Evolutionary conservation across 495 filamentous ascomycete species (phyloP), one percentile per base, ranked within the genome.

Genomic region (Lichenothelia convexa): DNA sequence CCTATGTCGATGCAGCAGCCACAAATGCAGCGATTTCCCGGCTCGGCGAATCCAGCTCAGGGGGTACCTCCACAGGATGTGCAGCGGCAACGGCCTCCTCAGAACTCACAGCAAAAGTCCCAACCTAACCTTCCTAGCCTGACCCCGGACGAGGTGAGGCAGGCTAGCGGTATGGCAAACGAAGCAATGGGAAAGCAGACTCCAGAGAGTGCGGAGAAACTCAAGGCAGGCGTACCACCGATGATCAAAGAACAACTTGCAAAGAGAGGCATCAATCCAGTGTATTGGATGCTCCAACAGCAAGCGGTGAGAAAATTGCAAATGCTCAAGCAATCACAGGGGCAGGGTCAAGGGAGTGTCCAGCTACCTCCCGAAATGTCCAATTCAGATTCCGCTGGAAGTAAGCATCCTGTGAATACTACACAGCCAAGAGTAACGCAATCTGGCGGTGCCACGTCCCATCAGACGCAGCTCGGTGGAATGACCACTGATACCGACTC

Each of bases 1-100:
- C 63, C 62, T 2, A 56, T 70, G 24, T 54, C 62, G 22, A 62
- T 59, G 35, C 59, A 60, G 31, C 56, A 53, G 18, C 57, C 61
- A 53, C 19, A 34, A 22, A 32, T 35, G 16, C n/a, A n/a, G n/a
- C n/a, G n/a, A n/a, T n/a, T n/a, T n/a, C n/a, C n/a, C n/a, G n/a
- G n/a, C n/a, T n/a, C n/a, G n/a, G n/a, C n/a, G n/a, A n/a, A n/a
- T n/a, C n/a, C n/a, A n/a, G n/a, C n/a, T n/a, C n/a, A n/a, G n/a
- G n/a, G n/a, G n/a, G n/a, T n/a, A 44, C 44, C 1, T 42, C 42
- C 45, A 22, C 63, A 61, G 60, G 56, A 63, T 64, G 52, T 58
- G 26, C 61, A 56, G 18, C 50, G 46, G 27, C 55, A 51, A 15
- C 39, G 34, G 30, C 34, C 18, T 35, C 38, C 35, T 17, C 22